Conservation (phyloP, 768 basidiomycete genomes). For the Hygrophorus russula region DNA sequence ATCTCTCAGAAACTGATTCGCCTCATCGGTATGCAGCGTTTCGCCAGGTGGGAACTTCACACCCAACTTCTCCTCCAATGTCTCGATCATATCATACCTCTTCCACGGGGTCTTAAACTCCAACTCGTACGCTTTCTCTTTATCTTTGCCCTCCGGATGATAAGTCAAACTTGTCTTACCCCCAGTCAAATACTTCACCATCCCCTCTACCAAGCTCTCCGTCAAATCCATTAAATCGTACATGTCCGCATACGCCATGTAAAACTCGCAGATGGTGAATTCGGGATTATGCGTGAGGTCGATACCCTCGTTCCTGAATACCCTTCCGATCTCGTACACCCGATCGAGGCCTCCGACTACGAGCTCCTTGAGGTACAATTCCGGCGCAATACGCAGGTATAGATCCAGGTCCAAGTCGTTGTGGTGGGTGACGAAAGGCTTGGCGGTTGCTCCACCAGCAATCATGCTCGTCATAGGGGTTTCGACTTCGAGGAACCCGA, state of each 20-base stretch:
- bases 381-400: conserved; percentile 94
- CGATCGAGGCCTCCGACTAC: conserved; percentile 95
- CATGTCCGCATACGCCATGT: conserved; percentile 99
- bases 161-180: conserved; percentile 72
- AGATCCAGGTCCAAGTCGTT: conserved; percentile 96
- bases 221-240: conserved; percentile 98
- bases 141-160: conserved; percentile 87
- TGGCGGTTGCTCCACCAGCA: conserved; percentile 96
- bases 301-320: conserved; percentile 97
- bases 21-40: conserved; percentile 74
- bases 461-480: conserved; percentile 96
- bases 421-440: conserved; percentile 98
- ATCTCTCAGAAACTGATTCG: conserved; percentile 81
- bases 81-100: conserved; percentile 96
- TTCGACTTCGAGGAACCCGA: conserved; percentile 97
- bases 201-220: conserved; percentile 77
- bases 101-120: conserved; percentile 96
- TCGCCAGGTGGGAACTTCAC: conserved; percentile 93
- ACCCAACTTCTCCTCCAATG: conserved; percentile 86
- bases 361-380: conserved; percentile 96
- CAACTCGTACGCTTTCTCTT: conserved; percentile 55
- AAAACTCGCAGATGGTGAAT: conserved; percentile 99
- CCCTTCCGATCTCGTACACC: conserved; percentile 96
- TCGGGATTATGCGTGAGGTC: conserved; percentile 99
- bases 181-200: conserved; percentile 79